These are phyloP conservation scores for Cryoendolithus antarcticus DNA, from an alignment of 2,329 filamentous ascomycete genomes.

Conservation along the genomic window DNA sequence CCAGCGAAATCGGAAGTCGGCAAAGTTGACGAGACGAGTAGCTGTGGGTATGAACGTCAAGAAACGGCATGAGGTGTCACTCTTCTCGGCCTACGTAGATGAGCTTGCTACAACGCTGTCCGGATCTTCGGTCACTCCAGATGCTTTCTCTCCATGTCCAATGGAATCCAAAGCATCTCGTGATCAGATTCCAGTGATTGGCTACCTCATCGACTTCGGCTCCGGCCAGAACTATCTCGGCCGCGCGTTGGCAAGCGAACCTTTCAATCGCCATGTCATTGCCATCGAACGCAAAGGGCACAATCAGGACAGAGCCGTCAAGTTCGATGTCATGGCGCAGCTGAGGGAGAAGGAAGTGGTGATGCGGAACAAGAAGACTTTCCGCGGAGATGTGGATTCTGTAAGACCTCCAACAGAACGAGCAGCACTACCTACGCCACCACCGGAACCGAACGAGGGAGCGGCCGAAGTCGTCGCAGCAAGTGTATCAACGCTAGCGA, in stretches of 20 bases:
- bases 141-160: no score
- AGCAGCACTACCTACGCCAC: conserved; percentile 11
- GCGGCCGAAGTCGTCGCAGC: conserved; percentile 1
- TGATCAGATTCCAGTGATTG: conserved; percentile 35
- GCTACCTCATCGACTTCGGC: conserved; percentile 89
- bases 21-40: conserved; percentile 55
- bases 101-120: conserved; percentile 46
- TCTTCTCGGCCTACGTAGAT: conserved; percentile 79
- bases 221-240: conserved; percentile 96
- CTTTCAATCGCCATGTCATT: conserved; percentile 76
- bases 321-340: conserved; percentile 72
- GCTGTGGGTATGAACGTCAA: conserved; percentile 90
- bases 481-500: not conserved
- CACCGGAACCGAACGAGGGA: conserved; percentile 7
- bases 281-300: conserved; percentile 79
- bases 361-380: conserved; percentile 74
- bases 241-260: conserved; percentile 68
- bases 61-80: conserved; percentile 84
- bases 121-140: conserved; percentile 29
- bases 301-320: conserved; percentile 75
- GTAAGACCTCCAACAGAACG: conserved; percentile 10
- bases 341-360: conserved; percentile 60
- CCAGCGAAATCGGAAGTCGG: conserved; percentile 24
- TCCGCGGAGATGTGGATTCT: conserved; percentile 32
- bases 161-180: no score